A percentile compares a stretch with the other conserved stretches of the same genome.
Conservation (phyloP, 2,329 filamentous ascomycete genomes). For the Cladosporium sp. region DNA sequence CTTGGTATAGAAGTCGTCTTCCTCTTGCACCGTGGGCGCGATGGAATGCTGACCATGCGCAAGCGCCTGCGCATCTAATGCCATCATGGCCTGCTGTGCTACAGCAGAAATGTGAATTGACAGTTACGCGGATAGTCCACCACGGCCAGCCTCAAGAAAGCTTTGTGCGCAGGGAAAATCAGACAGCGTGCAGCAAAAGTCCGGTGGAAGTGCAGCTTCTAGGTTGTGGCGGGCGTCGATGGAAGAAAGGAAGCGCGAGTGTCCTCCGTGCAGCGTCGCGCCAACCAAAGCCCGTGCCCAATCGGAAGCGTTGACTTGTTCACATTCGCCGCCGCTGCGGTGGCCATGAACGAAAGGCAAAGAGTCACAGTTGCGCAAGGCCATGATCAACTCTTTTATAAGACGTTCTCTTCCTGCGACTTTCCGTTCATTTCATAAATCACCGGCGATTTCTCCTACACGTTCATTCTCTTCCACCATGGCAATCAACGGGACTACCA, state of each 20-base stretch:
- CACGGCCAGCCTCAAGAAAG: not conserved
- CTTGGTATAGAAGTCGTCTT: conserved; percentile 58
- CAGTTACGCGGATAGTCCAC: no score
- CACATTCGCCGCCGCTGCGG: conserved; percentile 1
- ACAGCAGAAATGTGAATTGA: not conserved
- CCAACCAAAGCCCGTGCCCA: not conserved
- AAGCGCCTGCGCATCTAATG: conserved; percentile 12
- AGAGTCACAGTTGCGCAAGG: conserved; percentile 1
- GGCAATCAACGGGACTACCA: conserved; percentile 1
- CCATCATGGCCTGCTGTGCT: conserved; percentile 15
- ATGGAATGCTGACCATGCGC: conserved; percentile 16
- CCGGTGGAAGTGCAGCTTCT: not conserved
- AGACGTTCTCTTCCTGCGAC: not conserved
- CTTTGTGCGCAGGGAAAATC: not conserved
- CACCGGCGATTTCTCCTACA: not conserved
- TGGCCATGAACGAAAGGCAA: not conserved
- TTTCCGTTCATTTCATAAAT: not conserved
- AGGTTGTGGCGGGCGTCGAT: conserved; percentile 8
- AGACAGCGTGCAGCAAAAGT: conserved; percentile 1
- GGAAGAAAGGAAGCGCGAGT: not conserved
- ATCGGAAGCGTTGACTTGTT: not conserved
- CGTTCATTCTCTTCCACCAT: conserved; percentile 4
- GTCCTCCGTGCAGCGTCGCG: no score
- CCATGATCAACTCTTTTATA: conserved; percentile 3
- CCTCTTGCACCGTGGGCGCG: conserved; percentile 24